A percentile compares a stretch with the other conserved stretches of the same genome.
phyloP scores from a whole-genome alignment of 1,284 basidiomycete species.

The Cryptococcus depauperatus region DNA sequence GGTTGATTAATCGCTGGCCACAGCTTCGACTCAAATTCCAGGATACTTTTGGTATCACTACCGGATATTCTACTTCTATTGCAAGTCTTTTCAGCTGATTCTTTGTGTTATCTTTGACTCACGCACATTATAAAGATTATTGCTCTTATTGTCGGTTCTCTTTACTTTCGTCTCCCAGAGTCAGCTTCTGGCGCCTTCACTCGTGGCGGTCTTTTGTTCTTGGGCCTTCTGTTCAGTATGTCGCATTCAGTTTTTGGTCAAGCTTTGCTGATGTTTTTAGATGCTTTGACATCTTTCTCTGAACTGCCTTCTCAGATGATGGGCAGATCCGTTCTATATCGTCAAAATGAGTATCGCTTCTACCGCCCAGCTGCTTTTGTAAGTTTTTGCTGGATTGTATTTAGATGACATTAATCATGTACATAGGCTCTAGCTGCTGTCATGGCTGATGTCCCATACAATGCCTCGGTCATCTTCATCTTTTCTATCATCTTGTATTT shows the following conservation, averaged over 20 bases:
- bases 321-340: slow-evolving; percentile 60
- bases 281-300: slow-evolving; percentile 46
- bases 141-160: slow-evolving; percentile 67
- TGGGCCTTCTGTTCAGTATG: slow-evolving; percentile 64
- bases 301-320: slow-evolving; percentile 54
- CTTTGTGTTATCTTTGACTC: no score
- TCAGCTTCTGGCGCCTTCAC: slow-evolving; percentile 77
- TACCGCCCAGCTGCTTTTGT: slow-evolving; percentile 55
- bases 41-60: slow-evolving; percentile 71
- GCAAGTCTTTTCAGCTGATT: not conserved
- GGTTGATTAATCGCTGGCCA: not conserved
- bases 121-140: slow-evolving; percentile 7
- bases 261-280: not conserved
- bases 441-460: slow-evolving; percentile 49
- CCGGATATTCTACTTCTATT: slow-evolving; percentile 56
- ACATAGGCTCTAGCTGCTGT: slow-evolving; percentile 35
- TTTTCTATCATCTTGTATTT: slow-evolving; percentile 49
- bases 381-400: not conserved
- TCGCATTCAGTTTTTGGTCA: slow-evolving; percentile 2
- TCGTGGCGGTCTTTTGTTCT: slow-evolving; percentile 73
- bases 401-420: no score
- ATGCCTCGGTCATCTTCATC: slow-evolving; percentile 46
- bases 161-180: slow-evolving; percentile 63
- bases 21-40: slow-evolving; percentile 53
- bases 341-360: slow-evolving; percentile 64